phyloP scores from a whole-genome alignment of 2,329 filamentous ascomycete species.

The Chrysoporthe cubensis region DNA sequence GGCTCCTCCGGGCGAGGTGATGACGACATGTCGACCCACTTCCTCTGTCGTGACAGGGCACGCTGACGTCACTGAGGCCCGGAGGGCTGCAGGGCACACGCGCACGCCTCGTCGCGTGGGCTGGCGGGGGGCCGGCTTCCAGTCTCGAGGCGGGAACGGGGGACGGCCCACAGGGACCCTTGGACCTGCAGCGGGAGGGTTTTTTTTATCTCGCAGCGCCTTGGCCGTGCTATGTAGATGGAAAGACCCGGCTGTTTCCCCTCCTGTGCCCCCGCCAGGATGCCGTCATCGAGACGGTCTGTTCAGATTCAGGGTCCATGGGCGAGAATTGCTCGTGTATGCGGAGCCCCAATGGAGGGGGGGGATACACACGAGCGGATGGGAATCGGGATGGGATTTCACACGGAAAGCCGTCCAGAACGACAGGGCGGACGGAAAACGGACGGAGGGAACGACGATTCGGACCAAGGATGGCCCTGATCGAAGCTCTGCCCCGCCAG shows the following conservation, averaged over 20 bases:
- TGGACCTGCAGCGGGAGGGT: not conserved
- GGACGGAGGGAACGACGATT: not conserved
- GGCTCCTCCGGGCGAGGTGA: not conserved
- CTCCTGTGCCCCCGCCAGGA: not conserved
- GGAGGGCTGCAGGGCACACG: not conserved
- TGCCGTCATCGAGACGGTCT: not conserved
- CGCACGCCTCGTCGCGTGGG: not conserved
- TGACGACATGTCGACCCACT: slow-evolving; percentile 13
- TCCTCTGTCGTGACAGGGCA: not conserved
- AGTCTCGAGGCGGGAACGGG: no score
- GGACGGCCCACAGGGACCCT: not conserved
- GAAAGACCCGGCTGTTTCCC: not conserved
- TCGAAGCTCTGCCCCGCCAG: not conserved
- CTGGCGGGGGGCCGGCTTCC: not conserved
- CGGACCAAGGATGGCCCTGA: not conserved
- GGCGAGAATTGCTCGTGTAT: not conserved
- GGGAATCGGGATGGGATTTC: not conserved
- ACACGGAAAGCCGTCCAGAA: not conserved
- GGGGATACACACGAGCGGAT: not conserved
- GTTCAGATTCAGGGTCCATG: not conserved
- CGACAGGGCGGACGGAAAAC: not conserved
- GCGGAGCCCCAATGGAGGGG: not conserved
- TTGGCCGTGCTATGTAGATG: not conserved
- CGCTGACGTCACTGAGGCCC: not conserved
- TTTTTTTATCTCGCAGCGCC: not conserved